Percentiles rank a stretch among this genome's conserved stretches.
Conservation (phyloP, 139 green algal species). For the Chlamydomonas incerta region DNA sequence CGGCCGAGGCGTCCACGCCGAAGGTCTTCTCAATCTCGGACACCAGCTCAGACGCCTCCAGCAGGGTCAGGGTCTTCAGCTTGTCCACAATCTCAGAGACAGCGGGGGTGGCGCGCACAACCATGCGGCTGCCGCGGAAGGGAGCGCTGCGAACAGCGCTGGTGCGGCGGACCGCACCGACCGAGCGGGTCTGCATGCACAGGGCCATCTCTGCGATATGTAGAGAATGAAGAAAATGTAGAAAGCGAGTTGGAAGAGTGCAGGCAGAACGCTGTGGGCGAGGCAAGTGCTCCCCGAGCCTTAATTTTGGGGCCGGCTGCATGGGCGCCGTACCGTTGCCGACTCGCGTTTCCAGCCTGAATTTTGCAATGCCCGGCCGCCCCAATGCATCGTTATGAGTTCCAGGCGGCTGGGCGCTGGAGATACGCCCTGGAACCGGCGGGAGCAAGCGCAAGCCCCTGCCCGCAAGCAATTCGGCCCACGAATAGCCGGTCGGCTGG, state of each 20-base stretch:
- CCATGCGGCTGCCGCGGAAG: constrained; percentile 39
- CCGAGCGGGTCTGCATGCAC: constrained; percentile 45
- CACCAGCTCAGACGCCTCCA: constrained; percentile 75
- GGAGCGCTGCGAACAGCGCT: constrained; percentile 21
- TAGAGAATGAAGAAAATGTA: not conserved
- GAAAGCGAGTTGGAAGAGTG: not conserved
- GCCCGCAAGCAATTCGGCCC: too few species aligned
- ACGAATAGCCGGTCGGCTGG: too few species aligned
- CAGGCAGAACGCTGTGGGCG: too few species aligned
- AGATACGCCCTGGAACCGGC: too few species aligned
- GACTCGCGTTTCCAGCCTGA: too few species aligned
- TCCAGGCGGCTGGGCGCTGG: too few species aligned
- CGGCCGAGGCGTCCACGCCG: constrained; percentile 51
- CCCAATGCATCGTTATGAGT: too few species aligned
- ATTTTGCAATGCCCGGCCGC: too few species aligned
- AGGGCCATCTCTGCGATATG: constrained; percentile 26
- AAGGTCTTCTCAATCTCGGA: constrained; percentile 78
- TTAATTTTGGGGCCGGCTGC: too few species aligned
- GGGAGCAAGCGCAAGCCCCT: too few species aligned
- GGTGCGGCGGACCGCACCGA: constrained; percentile 30
- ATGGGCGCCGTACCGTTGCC: too few species aligned
- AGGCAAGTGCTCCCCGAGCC: too few species aligned
- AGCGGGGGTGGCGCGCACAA: constrained; percentile 44
- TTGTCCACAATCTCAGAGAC: constrained; percentile 69
- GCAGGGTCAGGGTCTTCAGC: constrained; percentile 76